Base-by-base conservation (phyloP, 129 eudicot genomes). In the Ambrosia artemisiifolia region DNA sequence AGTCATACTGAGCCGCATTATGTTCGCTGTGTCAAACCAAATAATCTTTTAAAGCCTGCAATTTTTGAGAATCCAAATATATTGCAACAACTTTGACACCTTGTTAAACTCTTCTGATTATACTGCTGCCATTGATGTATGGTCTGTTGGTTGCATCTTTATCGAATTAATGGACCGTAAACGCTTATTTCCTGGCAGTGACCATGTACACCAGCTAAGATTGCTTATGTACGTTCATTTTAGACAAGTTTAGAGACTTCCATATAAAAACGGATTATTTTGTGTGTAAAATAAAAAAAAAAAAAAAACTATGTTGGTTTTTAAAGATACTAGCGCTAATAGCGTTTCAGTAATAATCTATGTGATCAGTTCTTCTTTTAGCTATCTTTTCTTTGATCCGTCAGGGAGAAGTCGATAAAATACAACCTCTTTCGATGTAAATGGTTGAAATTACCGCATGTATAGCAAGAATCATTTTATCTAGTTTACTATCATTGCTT, bases 61-160 rank as follows among this genome's bases (percentile, higher is more conserved):
- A 86, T 91, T 12, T 88, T 91, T 77, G 97, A 91, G 80, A 88
- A 91, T 54, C 65, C 72, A n/a, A 88, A 88, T 81, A 88, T 84
- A 14, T 80, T 91, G 50, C 96, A 88, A 80, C 97, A 91, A 82
- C 97, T 91, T 78, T 84, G 95, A 51, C n/a, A n/a, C n/a, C n/a
- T 74, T 92, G 84, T 73, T 92, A 40, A 92, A 88, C 69, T 86
- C 97, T 17, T 86, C 97, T 73, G 91, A 85, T 77, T 88, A 88
- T 74, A 85, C 93, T 43, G 87, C 97, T 16, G 96, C 96, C 6
- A 88, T 92, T 77, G 97, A 92, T 83, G 91, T 88, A 18, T 92
- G 97, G 97, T 88, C 96, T 36, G 97, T 92, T 18, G 97, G 97
- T 13, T 92, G 97, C 78, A 88, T 92, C 53, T 92, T 92, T 81